Evolutionary conservation across 2,329 filamentous ascomycete genomes (phyloP), one percentile per base, ranked within the genome.

Genomic region (Conoideocrella luteorostrata): DNA sequence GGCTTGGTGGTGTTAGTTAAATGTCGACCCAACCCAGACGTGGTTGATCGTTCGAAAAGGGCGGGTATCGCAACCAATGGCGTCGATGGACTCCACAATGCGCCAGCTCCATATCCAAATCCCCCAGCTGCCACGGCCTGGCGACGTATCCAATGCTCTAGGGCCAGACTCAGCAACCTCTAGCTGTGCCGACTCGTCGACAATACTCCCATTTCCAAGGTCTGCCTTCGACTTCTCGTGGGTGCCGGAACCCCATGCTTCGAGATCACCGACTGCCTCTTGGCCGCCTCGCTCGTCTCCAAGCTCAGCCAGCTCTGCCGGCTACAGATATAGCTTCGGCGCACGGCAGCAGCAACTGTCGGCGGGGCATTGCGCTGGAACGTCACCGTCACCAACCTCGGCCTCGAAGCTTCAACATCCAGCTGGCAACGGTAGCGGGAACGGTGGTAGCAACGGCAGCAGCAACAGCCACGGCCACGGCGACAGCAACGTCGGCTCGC

Each of bases 181-280:
- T 15, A 24, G 15, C 32, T n/a, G 29, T 23, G 4, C 37, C 23
- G 22, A 22, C 24, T 21, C 24, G 33, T 39, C 44, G n/a, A n/a
- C n/a, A 21, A 11, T 23, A 13, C 39, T 21, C 28, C 41, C 34
- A 9, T 46, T 34, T 21, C 34, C 44, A 28, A 34, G 32, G 30
- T 44, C 45, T 5, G 18, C 30, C 18, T 44, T 47, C 29, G 30
- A 44, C 41, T 47, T 47, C 26, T 28, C 45, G 41, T 47, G 45
- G 41, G 26, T 41, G 7, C 37, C 45, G 26, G 23, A 34, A 9
- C 29, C 29, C 18, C 39, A 37, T 17, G 35, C 10, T 15, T 12
- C 12, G 21, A 33, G 20, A 17, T 28, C 34, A 15, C 36, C 34
- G 9, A 39, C 42, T 30, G 26, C 42, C 11, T 39, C 42, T 34